A percentile compares a stretch with the other conserved stretches of the same genome.
Evolutionary conservation across 805 yeast genomes (phyloP).

Genomic region (Candida nemodendra): DNA sequence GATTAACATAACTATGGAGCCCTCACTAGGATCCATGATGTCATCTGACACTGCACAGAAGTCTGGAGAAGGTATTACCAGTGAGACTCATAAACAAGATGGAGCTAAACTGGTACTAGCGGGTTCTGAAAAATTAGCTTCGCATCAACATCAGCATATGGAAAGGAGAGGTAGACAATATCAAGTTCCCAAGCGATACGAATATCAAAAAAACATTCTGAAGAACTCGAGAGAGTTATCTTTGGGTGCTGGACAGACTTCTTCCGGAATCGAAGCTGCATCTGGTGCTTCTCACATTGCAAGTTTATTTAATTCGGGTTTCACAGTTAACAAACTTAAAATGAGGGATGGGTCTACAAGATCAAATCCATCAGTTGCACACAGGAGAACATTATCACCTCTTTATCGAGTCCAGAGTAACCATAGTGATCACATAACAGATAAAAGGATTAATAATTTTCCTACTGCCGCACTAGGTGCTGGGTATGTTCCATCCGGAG

Average conservation of each 20-base stretch:
- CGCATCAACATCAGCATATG: too few relatives aligned
- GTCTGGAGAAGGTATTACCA: too few relatives aligned
- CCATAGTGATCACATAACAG: conserved; percentile 4
- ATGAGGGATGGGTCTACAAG: conserved; percentile 14
- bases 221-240: conserved; percentile 18
- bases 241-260: conserved; percentile 2
- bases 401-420: conserved; percentile 2
- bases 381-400: conserved; percentile 17
- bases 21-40: too few relatives aligned
- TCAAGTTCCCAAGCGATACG: conserved; percentile 30
- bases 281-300: too few relatives aligned
- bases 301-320: conserved; percentile 16
- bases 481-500: not conserved
- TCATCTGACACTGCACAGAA: too few relatives aligned
- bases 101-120: too few relatives aligned
- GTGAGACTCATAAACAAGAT: too few relatives aligned
- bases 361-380: conserved; percentile 6
- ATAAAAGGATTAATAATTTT: conserved; percentile 24
- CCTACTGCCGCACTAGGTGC: conserved; percentile 14
- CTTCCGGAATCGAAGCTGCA: conserved; percentile 6
- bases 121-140: too few relatives aligned
- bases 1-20: too few relatives aligned
- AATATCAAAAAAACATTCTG: conserved; percentile 25
- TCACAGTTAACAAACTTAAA: conserved; percentile 13
- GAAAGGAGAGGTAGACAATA: conserved; percentile 30